These are phyloP conservation scores for Metschnikowia reukaufii DNA, from an alignment of 805 yeast species.

Conservation along the genomic window DNA sequence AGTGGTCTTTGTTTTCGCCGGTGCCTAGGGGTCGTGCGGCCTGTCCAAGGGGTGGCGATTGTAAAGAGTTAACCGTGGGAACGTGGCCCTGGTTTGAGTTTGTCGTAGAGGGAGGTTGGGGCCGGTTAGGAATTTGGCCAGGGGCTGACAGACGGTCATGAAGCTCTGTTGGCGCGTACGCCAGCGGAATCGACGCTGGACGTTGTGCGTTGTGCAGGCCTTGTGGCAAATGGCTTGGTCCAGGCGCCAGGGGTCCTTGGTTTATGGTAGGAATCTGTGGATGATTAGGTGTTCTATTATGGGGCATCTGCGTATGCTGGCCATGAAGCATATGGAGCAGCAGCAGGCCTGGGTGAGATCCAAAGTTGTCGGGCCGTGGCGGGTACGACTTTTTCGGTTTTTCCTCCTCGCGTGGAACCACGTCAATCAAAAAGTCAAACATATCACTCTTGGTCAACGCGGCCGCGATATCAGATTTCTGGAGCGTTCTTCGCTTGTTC, in stretches of 20 bases:
- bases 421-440: constrained; percentile 96
- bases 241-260: background rate
- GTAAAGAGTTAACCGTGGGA: background rate
- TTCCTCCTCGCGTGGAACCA: constrained; percentile 88
- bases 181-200: background rate
- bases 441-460: constrained; percentile 93
- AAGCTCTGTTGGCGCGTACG: background rate
- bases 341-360: constrained; percentile 12
- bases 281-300: constrained; percentile 3
- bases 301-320: constrained; percentile 10
- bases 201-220: background rate
- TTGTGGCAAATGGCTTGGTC: background rate
- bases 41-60: background rate
- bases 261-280: background rate
- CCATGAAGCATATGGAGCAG: constrained; percentile 18
- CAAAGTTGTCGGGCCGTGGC: constrained; percentile 25
- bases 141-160: background rate
- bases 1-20: background rate
- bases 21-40: background rate
- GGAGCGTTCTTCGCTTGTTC: constrained; percentile 90
- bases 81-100: background rate
- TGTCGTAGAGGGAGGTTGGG: background rate
- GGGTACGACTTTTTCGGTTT: constrained; percentile 46
- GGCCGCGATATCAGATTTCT: constrained; percentile 91
- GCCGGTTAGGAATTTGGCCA: background rate